Conservation (phyloP, 306 rosid genomes). For the Pyrus pyrifolia region DNA sequence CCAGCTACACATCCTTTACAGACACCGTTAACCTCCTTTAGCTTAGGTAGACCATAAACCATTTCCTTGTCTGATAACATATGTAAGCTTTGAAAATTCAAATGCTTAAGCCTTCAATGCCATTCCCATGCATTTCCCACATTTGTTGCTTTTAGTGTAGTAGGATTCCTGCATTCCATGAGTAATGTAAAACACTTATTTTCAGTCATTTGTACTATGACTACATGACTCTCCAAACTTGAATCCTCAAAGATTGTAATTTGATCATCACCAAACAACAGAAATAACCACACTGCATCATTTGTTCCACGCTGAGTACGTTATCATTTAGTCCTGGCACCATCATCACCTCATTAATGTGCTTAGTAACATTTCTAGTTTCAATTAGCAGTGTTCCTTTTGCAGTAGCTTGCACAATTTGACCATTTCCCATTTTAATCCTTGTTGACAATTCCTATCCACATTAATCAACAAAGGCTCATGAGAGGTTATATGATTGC, state of each 20-base stretch:
- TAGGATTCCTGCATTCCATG: background rate
- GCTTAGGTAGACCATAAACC: no score
- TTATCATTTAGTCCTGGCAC: background rate
- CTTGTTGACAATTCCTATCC: background rate
- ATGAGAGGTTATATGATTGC: background rate
- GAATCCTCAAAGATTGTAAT: background rate
- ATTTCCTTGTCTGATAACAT: no score
- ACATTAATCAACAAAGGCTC: background rate
- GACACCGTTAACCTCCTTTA: no score
- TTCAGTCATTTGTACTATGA: no score
- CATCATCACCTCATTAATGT: background rate
- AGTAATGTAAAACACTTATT: background rate
- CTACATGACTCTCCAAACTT: background rate
- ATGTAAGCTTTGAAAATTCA: no score
- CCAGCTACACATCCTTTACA: no score
- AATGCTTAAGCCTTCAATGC: no score
- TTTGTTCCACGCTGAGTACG: background rate
- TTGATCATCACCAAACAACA: background rate
- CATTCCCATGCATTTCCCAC: no score
- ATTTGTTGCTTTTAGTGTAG: no score
- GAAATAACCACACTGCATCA: background rate
- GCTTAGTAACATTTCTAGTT: background rate
- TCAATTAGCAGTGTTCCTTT: background rate
- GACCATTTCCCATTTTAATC: background rate
- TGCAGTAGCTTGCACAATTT: background rate